Conservation (phyloP, 192 early-diverging fungal genomes). For the Linderina pennispora region DNA sequence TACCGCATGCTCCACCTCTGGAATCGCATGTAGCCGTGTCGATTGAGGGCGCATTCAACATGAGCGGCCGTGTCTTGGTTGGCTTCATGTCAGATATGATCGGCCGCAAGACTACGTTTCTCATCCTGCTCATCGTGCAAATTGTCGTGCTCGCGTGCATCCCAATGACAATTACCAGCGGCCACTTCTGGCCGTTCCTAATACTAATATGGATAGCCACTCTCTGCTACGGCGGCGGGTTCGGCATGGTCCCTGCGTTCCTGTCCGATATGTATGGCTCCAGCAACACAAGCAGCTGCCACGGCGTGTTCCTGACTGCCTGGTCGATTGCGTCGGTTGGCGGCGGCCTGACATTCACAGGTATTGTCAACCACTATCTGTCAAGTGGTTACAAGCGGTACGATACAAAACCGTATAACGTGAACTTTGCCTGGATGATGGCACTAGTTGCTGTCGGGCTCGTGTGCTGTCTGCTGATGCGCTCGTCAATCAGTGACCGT, state of each 20-base stretch:
- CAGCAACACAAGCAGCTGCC: slow-evolving; percentile 68
- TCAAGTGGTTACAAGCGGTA: slow-evolving; percentile 40
- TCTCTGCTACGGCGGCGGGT: slow-evolving; percentile 68
- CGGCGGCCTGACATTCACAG: slow-evolving; percentile 66
- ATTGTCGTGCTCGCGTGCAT: slow-evolving; percentile 50
- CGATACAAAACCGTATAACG: slow-evolving; percentile 42
- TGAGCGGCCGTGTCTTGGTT: slow-evolving; percentile 51
- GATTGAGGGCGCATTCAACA: slow-evolving; percentile 57
- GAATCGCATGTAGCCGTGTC: slow-evolving; percentile 49
- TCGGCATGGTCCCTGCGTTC: slow-evolving; percentile 71
- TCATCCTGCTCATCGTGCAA: slow-evolving; percentile 54
- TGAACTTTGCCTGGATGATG: slow-evolving; percentile 71
- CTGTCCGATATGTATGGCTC: slow-evolving; percentile 70
- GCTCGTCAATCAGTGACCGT: slow-evolving; percentile 63
- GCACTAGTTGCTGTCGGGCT: slow-evolving; percentile 50
- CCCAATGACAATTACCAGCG: slow-evolving; percentile 48
- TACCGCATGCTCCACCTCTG: slow-evolving; percentile 16
- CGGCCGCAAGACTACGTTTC: slow-evolving; percentile 58
- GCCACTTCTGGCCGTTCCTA: slow-evolving; percentile 54
- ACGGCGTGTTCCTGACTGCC: slow-evolving; percentile 70
- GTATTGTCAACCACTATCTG: slow-evolving; percentile 49
- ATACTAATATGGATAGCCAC: slow-evolving; percentile 54
- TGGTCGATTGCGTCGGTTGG: slow-evolving; percentile 65
- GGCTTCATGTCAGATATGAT: slow-evolving; percentile 48
- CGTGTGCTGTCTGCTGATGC: slow-evolving; percentile 52